Evolutionary conservation across 2,329 filamentous ascomycete genomes (phyloP).

Genomic region (Bisporella sp.): DNA sequence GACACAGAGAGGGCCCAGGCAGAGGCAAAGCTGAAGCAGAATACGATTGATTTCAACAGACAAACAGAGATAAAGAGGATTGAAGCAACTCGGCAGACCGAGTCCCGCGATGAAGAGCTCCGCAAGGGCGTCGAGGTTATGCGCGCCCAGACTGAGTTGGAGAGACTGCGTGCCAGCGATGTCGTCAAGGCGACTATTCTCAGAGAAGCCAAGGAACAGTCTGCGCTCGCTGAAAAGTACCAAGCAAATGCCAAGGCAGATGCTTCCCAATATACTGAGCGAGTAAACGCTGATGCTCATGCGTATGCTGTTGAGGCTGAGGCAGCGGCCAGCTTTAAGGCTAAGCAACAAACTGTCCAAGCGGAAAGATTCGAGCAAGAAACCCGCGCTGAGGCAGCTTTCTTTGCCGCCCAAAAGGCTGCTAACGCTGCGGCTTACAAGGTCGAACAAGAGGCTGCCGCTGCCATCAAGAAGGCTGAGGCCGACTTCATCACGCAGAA

Average conservation of each 20-base stretch:
- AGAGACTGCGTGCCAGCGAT: constrained; percentile 68
- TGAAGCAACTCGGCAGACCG: constrained; percentile 63
- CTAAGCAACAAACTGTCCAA: not conserved
- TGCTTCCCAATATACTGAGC: constrained; percentile 32
- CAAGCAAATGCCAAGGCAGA: constrained; percentile 53
- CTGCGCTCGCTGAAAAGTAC: constrained; percentile 59
- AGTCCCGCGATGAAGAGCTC: constrained; percentile 72
- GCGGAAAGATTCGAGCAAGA: constrained; percentile 34
- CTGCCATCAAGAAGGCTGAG: constrained; percentile 44
- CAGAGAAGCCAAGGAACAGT: constrained; percentile 62
- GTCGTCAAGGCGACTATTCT: constrained; percentile 71
- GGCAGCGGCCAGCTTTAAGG: not conserved
- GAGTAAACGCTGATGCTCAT: constrained; percentile 36
- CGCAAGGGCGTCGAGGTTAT: constrained; percentile 72
- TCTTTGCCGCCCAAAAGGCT: constrained; percentile 40
- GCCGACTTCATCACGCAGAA: constrained; percentile 53
- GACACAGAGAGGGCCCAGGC: constrained; percentile 75
- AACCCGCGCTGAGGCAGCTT: constrained; percentile 15
- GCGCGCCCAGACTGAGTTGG: constrained; percentile 72
- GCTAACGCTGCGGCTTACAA: constrained; percentile 45
- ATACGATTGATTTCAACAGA: constrained; percentile 64
- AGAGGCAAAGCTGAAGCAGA: constrained; percentile 67
- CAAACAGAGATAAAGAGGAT: constrained; percentile 73
- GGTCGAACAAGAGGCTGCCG: constrained; percentile 35
- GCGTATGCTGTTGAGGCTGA: constrained; percentile 2